Conservation (phyloP, 2,329 filamentous ascomycete genomes). For the Colletotrichum paranaense region DNA sequence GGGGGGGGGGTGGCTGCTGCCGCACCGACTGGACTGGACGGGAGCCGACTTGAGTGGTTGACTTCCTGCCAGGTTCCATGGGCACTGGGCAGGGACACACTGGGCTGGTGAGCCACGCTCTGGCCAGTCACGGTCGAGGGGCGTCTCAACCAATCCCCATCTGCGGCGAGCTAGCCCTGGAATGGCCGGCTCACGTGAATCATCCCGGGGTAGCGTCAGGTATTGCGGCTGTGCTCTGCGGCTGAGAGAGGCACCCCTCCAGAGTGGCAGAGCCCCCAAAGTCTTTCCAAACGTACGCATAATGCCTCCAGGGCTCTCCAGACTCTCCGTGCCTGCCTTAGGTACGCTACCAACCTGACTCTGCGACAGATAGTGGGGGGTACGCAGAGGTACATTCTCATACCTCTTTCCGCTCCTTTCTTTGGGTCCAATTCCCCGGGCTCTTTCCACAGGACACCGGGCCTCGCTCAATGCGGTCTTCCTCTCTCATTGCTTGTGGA, state of each 20-base stretch:
- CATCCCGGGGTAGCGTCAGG: slow-evolving; percentile 4
- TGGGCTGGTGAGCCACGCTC: slow-evolving; percentile 4
- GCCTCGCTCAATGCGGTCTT: background rate
- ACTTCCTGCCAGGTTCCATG: slow-evolving; percentile 1
- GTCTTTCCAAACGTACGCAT: background rate
- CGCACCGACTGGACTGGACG: slow-evolving; percentile 25
- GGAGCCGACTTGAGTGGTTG: slow-evolving; percentile 29
- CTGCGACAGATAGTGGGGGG: slow-evolving; percentile 13
- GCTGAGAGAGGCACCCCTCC: slow-evolving; percentile 19
- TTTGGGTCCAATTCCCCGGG: slow-evolving; percentile 5
- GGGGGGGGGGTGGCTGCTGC: slow-evolving; percentile 5
- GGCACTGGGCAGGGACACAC: slow-evolving; percentile 24
- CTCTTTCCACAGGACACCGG: background rate
- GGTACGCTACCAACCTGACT: slow-evolving; percentile 7
- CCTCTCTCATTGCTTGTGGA: background rate
- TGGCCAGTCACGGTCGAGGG: slow-evolving; percentile 4
- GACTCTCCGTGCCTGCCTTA: background rate
- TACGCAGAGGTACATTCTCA: background rate
- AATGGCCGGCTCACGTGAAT: slow-evolving; percentile 35
- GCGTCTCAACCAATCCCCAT: slow-evolving; percentile 29
- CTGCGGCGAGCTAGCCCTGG: slow-evolving; percentile 31
- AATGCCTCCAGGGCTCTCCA: background rate
- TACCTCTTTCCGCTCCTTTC: background rate
- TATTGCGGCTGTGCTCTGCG: slow-evolving; percentile 23
- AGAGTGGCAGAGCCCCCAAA: slow-evolving; percentile 1